Evolutionary conservation across 2,329 filamentous ascomycete species (phyloP), one percentile per base, ranked within the genome.

Genomic region (Aspergillus awamori): DNA sequence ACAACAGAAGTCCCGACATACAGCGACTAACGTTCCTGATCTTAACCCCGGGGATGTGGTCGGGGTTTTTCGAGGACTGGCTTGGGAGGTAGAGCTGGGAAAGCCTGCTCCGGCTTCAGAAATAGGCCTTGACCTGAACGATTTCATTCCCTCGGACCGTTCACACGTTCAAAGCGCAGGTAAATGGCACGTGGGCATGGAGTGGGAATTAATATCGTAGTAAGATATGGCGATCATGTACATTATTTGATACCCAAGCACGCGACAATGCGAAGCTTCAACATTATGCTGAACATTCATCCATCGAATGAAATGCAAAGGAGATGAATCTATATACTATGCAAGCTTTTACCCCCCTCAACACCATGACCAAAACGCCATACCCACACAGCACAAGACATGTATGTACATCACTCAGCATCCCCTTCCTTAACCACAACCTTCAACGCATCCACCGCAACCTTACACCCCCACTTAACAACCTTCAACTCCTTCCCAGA

Each of bases 401-500:
- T 11, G 28, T 7, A 53, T 15, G 53, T 20, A 49, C 28, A 28
- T 20, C 28, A 58, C 17, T 58, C 47, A 10, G 13, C 43, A 36
- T 38, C 56, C 15, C 43, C 26, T 15, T 58, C 45, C 30, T 58
- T 69, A 6, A 72, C 67, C 20, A 76, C 70, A 33, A 70, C 70
- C 67, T 75, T 78, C 62, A 80, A 65, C 45, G 79, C 76, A 69
- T 78, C 75, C 51, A 77, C 67, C 3, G 77, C 77, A 36, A 77
- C 70, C 67, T 70, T 76, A 61, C 77, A 78, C 45, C 80, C 74
- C 81, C 79, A 74, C 71, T 76, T 74, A 48, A 88, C 77, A 13
- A 80, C 74, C 58, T 82, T 83, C 65, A 75, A 79, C 67, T 88
- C 86, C 51, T 77, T 76, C 61, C 80, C 80, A n/a, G 74, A 79